phyloP scores from a whole-genome alignment of 2,329 filamentous ascomycete genomes.

The Phyllosticta ampelicida region DNA sequence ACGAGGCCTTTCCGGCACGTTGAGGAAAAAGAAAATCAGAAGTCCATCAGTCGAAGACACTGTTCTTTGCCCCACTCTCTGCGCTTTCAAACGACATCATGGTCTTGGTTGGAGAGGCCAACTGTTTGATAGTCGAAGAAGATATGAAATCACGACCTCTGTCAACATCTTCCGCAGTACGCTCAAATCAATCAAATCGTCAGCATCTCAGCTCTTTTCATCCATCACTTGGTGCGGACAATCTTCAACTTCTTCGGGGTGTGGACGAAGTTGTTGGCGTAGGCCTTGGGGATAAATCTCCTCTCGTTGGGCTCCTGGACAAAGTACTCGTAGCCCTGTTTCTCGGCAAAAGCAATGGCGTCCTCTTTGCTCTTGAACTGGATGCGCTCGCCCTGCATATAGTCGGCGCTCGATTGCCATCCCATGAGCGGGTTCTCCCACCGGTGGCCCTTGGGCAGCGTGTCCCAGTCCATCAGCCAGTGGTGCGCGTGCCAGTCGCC shows the following conservation, averaged over 20 bases:
- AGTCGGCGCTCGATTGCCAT: constrained; percentile 92
- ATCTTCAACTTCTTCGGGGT: constrained; percentile 75
- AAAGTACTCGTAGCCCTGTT: constrained; percentile 98
- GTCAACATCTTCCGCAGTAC: background rate
- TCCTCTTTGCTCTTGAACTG: constrained; percentile 91
- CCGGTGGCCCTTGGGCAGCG: constrained; percentile 79
- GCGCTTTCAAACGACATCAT: background rate
- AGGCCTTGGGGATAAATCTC: constrained; percentile 80
- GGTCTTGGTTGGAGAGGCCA: background rate
- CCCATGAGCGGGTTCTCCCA: constrained; percentile 99
- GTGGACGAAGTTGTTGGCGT: constrained; percentile 93
- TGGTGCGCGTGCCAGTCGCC: constrained; percentile 72
- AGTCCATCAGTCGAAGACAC: background rate
- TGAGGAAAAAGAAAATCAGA: background rate
- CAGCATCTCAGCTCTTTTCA: background rate
- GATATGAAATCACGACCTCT: background rate
- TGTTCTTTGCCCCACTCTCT: background rate
- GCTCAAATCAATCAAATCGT: background rate
- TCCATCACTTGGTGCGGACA: constrained; percentile 60
- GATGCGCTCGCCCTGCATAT: constrained; percentile 87
- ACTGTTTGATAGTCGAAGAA: background rate
- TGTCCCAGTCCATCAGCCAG: constrained; percentile 99
- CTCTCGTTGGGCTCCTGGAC: constrained; percentile 93
- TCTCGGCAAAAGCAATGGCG: constrained; percentile 89
- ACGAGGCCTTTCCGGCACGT: background rate